Evolutionary conservation across 495 filamentous ascomycete species (phyloP).

Genomic region (Aspergillus hancockii): DNA sequence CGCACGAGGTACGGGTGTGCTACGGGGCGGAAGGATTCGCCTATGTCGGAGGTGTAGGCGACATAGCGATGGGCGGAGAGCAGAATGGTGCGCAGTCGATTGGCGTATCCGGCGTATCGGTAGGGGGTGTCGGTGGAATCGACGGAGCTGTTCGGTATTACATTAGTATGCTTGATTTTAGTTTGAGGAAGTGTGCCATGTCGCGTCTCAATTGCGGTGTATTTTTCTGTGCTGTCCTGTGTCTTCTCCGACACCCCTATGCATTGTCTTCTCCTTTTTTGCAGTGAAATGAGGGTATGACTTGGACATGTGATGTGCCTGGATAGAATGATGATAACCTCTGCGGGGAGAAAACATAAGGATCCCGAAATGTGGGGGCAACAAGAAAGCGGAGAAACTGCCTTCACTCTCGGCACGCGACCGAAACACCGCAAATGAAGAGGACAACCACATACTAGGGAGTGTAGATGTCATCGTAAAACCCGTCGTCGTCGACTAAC

Average conservation of each 20-base stretch:
- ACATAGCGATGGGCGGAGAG: conserved; percentile 92
- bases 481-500: conserved; percentile 75
- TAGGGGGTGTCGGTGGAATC: conserved; percentile 81
- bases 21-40: conserved; percentile 93
- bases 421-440: not conserved
- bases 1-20: conserved; percentile 81
- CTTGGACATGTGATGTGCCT: not conserved
- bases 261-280: not conserved
- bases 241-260: too few species aligned
- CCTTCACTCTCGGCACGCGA: conserved; percentile 1
- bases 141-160: conserved; percentile 56
- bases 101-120: conserved; percentile 92
- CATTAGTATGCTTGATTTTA: too few species aligned
- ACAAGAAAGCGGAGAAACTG: conserved; percentile 6
- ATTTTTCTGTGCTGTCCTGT: too few species aligned
- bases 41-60: conserved; percentile 95
- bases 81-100: conserved; percentile 83
- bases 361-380: not conserved
- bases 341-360: conserved; percentile 9
- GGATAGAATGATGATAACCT: not conserved
- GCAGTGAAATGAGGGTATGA: not conserved
- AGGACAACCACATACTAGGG: conserved; percentile 66
- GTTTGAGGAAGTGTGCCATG: too few species aligned
- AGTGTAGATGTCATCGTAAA: conserved; percentile 75
- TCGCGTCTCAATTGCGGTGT: not conserved